Conservation (phyloP, 176 grass and related monocot species). For the Panicum miliaceum region DNA sequence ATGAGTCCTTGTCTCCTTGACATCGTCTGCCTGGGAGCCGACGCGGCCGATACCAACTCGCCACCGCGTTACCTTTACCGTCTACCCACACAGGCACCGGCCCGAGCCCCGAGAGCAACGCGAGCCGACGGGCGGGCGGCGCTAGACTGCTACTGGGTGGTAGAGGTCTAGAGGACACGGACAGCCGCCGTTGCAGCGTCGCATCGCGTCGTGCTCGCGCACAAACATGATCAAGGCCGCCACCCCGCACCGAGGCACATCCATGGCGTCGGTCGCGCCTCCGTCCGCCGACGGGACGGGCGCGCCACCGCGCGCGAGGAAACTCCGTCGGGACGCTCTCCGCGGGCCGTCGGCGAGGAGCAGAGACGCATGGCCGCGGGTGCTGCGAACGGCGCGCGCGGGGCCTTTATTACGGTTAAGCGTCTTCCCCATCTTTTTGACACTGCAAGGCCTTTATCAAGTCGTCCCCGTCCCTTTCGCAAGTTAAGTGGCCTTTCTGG, state of each 20-base stretch:
- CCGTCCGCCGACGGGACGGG: no score
- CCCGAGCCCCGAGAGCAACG: conserved; percentile 4
- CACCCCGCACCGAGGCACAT: neutral
- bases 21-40: neutral
- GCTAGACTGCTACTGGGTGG: neutral
- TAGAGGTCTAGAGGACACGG: neutral
- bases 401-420: neutral
- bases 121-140: neutral
- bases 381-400: no score
- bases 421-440: neutral
- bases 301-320: no score
- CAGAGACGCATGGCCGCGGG: no score
- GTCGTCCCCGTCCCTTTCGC: neutral
- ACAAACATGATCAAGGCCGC: neutral
- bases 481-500: conserved; percentile 8
- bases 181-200: neutral
- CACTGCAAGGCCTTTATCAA: neutral
- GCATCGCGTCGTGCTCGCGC: neutral
- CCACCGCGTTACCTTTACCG: neutral
- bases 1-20: no score
- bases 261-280: neutral
- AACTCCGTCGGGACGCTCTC: no score
- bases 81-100: neutral
- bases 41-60: conserved; percentile 27
- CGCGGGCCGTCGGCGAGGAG: no score